These are phyloP conservation scores for Patellifolia procumbens DNA, from an alignment of 179 eudicot genomes.

Conservation along the genomic window DNA sequence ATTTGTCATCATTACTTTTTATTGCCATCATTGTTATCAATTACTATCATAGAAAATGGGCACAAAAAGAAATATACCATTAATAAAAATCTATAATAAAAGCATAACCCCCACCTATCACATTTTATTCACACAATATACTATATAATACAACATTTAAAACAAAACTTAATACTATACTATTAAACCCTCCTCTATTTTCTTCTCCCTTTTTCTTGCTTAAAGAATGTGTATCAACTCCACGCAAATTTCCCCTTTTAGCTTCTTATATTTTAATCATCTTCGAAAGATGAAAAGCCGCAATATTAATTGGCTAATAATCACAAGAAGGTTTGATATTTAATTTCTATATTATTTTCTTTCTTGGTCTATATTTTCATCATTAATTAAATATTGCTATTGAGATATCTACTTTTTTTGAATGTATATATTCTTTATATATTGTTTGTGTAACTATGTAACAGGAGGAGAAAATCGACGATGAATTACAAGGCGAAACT, in stretches of 20 bases:
- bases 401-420: background rate
- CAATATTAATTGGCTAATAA: conserved; percentile 18
- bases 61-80: background rate
- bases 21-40: conserved; percentile 27
- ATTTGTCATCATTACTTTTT: conserved; percentile 19
- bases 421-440: background rate
- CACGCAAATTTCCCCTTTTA: conserved; percentile 14
- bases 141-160: background rate
- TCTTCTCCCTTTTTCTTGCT: conserved; percentile 4
- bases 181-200: background rate
- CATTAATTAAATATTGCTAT: background rate
- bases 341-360: background rate
- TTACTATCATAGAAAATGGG: conserved; percentile 9
- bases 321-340: conserved; percentile 23
- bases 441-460: background rate
- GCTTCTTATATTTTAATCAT: background rate
- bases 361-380: background rate
- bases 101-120: background rate
- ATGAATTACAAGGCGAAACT: conserved; percentile 8
- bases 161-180: background rate
- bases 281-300: conserved; percentile 18
- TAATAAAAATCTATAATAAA: background rate
- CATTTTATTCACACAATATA: background rate
- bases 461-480: conserved; percentile 28
- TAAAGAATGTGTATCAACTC: conserved; percentile 18